Evolutionary conservation across 2,329 filamentous ascomycete genomes (phyloP).

Genomic region (Arthrobotrys conoides): DNA sequence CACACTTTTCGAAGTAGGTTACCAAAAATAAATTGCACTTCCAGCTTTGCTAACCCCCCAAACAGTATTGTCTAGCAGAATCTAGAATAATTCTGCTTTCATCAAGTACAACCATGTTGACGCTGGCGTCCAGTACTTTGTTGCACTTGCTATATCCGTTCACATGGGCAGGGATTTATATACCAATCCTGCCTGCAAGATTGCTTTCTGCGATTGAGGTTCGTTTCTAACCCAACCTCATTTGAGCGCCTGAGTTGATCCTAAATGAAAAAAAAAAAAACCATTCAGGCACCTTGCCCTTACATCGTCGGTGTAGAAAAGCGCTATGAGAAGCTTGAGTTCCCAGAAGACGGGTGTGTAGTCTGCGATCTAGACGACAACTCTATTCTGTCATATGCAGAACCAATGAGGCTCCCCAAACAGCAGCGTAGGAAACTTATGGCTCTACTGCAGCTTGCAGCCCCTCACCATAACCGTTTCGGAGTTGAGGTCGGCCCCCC

Average conservation of each 20-base stretch:
- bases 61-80: conserved; percentile 84
- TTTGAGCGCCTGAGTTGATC: conserved; percentile 1
- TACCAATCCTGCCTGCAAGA: conserved; percentile 88
- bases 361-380: conserved; percentile 94
- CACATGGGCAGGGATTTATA: conserved; percentile 94
- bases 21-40: not conserved
- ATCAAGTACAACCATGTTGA: conserved; percentile 95
- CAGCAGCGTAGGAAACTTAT: conserved; percentile 91
- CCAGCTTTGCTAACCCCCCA: conserved; percentile 27
- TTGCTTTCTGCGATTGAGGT: conserved; percentile 84
- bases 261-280: not conserved
- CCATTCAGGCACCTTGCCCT: conserved; percentile 84
- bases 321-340: conserved; percentile 85
- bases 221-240: not conserved
- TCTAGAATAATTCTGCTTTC: conserved; percentile 96
- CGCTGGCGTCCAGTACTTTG: conserved; percentile 90
- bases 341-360: conserved; percentile 96
- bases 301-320: conserved; percentile 97
- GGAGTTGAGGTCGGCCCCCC: conserved; percentile 91
- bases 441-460: conserved; percentile 88
- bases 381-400: conserved; percentile 84
- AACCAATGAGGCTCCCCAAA: conserved; percentile 83
- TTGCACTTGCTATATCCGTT: conserved; percentile 88
- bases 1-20: conserved; percentile 80
- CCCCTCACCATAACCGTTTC: conserved; percentile 87